Evolutionary conservation across 192 early-diverging fungal genomes (phyloP), one percentile per base, ranked within the genome.

Genomic region (Coemansia sp.): DNA sequence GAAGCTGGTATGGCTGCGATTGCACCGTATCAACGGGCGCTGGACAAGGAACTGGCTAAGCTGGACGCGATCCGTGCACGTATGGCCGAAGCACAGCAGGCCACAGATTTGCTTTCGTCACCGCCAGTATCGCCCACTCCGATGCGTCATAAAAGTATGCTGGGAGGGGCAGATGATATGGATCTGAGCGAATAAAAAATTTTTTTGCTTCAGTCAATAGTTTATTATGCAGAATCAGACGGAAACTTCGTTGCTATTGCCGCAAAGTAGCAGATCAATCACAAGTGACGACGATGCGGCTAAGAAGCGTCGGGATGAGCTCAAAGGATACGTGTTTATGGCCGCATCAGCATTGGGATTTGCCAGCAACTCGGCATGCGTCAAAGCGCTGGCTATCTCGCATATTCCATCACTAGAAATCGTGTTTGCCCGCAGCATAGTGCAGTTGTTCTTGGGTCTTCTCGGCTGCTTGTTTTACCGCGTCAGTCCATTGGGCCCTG

Each of bases 291-390:
- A 35, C 33, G 16, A 15, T 6, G 40, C 51, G 37, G 46, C 55
- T 33, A 39, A 44, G 52, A 60, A 39, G 23, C 62, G 63, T 11
- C 59, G 55, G 12, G 70, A 60, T 18, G 71, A 74, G 50, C 39
- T 74, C 13, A 67, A 59, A 33, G 71, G 71, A 6, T 74, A 74
- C 40, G 18, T 57, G 8, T 42, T 80, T 50, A 88, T 88, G 89
- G 81, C 83, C 3, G 41, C 81, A 5, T 91, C 89, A 5, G 88
- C 89, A 0, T 63, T 89, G 0, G 83, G 81, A 4, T 89, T 91
- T 64, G 83, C 83, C 0, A 61, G 79, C 50, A 90, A 88, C 84
- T 87, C 88, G 3, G 72, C 86, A 0, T 81, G 84, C 37, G 88
- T 91, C 59, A 90, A 88, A 21, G 73, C 73, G 45, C 51, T 88